Evolutionary conservation across 441 rosid genomes (phyloP), one percentile per base, ranked within the genome.

Genomic region (Populus hybrid): DNA sequence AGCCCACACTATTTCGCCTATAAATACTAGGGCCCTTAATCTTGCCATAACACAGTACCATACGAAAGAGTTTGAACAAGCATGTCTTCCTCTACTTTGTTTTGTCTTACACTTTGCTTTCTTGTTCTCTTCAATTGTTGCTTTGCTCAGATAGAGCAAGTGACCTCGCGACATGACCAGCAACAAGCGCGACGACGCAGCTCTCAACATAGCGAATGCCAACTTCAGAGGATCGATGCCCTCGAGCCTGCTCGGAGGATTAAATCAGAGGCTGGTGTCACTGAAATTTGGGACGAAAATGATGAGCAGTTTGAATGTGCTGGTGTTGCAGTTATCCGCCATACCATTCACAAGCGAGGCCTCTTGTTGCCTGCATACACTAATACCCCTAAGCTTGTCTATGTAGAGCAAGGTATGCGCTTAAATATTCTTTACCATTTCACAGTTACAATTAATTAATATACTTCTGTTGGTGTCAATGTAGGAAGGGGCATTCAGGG

Each of bases 401-500:
- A 81, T 36, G 80, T 89, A 6, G 77, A 77, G 3, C 82, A 84
- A 66, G 23, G 67, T 24, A 1, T 5, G 23, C 30, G 8, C 2
- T 68, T 23, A 40, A 2, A 10, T 66, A 21, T n/a, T 66, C 11
- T 23, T 9, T 63, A 23, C 14, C 26, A 50, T 50, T 50, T 50
- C 57, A 12, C 57, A 50, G 4, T 1, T 50, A 14, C 57, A 42
- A 0, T 63, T n/a, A 23, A 63, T 5, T 63, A 7, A 63, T 21
- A 20, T 63, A 34, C 35, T 21, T 63, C 28, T 10, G 21, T 35
- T 28, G 70, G 42, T 32, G 12, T 11, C 70, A 68, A 6, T 61
- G 63, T 85, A 89, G 97, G 96, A 4, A 73, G 24, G 57, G 93
- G 97, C 23, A 26, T 88, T 26, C 80, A 77, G 8, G 94, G 93